Base-by-base conservation (phyloP, 306 rosid genomes). In the Styphnolobium japonicum region DNA sequence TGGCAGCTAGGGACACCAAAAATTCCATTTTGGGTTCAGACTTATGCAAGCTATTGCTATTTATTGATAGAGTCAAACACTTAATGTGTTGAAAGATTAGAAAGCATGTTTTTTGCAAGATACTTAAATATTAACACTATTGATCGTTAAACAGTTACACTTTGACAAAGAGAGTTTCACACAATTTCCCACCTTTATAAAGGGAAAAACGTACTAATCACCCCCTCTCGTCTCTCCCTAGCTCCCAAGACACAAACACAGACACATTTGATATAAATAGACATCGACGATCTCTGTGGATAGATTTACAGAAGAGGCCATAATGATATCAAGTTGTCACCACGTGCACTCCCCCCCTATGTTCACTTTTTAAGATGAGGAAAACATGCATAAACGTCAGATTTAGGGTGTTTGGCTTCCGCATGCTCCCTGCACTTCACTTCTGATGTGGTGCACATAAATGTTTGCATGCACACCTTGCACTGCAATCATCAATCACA, bases 381-480 rank as follows among this genome's bases (percentile, higher is more conserved):
- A 73, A 93, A 91, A 74, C 97, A 93, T 22, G 53, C 5, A 70
- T 1, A 40, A 43, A 89, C 64, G 77, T 93, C 94, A 36, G 98
- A 82, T 85, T 91, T 93, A 1, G 96, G 97, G 83, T 93, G 98
- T 65, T 84, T 93, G 52, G 97, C 97, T 84, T 88, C 94, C 39
- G 97, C 97, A 75, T 89, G 98, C 80, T 91, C 97, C 90, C 77
- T 85, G 82, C 98, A 93, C 86, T 91, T 93, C 85, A 91, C 94
- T 87, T 93, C 97, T 23, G 97, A 75, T 45, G 98, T 93, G 78
- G 96, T 93, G 83, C 97, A 93, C 14, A 90, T 88, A 66, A 93
- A 93, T 82, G 96, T 93, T 46, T 93, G 96, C 98, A 93, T 91
- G 73, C 98, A 93, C 56, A 93, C 98, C 89, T 89, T 91, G 88